A percentile compares a stretch with the other conserved stretches of the same genome.
Evolutionary conservation across 2,329 filamentous ascomycete genomes (phyloP).

Genomic region (Colletotrichum nymphaeae): DNA sequence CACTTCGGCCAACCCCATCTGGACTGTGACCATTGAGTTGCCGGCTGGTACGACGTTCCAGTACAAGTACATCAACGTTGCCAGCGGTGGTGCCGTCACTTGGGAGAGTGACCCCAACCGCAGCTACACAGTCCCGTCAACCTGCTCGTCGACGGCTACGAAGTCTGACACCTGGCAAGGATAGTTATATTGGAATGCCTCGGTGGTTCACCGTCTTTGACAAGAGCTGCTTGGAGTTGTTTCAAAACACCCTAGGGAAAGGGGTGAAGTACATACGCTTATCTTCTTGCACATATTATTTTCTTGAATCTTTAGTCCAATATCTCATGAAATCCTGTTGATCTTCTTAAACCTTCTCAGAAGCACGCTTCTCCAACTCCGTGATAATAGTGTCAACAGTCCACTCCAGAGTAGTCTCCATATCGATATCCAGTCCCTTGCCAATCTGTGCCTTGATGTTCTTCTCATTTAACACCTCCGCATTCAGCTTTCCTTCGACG

Average conservation of each 20-base stretch:
- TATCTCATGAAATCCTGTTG: not conserved
- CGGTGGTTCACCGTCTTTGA: not conserved
- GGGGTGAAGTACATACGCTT: not conserved
- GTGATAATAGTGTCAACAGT: constrained; percentile 71
- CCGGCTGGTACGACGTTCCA: constrained; percentile 65
- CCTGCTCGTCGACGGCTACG: constrained; percentile 43
- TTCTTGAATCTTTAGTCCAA: not conserved
- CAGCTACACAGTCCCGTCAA: constrained; percentile 47
- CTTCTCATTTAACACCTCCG: constrained; percentile 55
- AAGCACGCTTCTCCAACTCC: constrained; percentile 47
- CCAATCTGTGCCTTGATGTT: constrained; percentile 62
- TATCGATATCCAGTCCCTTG: constrained; percentile 62
- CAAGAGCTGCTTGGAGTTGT: not conserved
- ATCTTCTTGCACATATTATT: not conserved
- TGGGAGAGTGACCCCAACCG: constrained; percentile 75
- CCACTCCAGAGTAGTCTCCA: constrained; percentile 75
- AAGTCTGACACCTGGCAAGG: constrained; percentile 48
- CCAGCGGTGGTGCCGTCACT: constrained; percentile 61
- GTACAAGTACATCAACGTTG: constrained; percentile 77
- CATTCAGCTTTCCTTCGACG: constrained; percentile 68
- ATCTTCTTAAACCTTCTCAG: not conserved
- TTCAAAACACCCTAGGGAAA: not conserved
- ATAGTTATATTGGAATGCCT: not conserved
- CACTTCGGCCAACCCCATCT: constrained; percentile 68
- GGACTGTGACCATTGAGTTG: constrained; percentile 68